Evolutionary conservation across 2,329 filamentous ascomycete genomes (phyloP).

Genomic region (Incumbomyces lentus): DNA sequence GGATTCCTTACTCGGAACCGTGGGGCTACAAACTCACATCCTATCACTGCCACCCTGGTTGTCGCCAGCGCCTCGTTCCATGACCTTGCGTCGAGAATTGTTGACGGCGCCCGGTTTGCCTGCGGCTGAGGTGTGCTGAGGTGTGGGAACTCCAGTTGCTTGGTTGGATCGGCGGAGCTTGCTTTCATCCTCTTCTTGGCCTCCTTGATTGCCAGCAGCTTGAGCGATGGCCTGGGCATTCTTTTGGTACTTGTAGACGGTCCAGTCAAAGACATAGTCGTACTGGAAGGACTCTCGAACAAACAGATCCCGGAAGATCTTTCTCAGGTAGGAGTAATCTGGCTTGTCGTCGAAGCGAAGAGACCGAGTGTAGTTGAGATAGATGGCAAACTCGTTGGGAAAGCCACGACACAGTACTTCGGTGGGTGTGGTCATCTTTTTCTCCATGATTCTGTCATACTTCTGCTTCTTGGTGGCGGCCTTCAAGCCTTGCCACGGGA

Average conservation of each 20-base stretch:
- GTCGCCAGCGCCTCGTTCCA: conserved; percentile 51
- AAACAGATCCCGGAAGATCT: conserved; percentile 99
- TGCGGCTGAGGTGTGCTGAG: conserved; percentile 43
- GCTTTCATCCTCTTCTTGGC: conserved; percentile 56
- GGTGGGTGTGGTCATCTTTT: conserved; percentile 99
- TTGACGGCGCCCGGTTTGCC: conserved; percentile 64
- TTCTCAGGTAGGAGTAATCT: conserved; percentile 97
- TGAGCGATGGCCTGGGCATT: conserved; percentile 91
- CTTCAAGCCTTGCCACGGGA: conserved; percentile 97
- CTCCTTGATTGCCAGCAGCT: conserved; percentile 55
- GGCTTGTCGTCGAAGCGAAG: conserved; percentile 99
- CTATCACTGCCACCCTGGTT: conserved; percentile 71
- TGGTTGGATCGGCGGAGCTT: conserved; percentile 63
- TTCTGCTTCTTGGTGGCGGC: conserved; percentile 99
- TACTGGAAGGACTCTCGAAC: conserved; percentile 99
- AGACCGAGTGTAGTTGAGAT: conserved; percentile 97
- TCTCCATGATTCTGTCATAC: conserved; percentile 99
- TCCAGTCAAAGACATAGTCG: conserved; percentile 99
- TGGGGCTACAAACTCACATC: conserved; percentile 82
- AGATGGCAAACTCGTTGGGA: conserved; percentile 98
- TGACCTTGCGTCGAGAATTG: conserved; percentile 72
- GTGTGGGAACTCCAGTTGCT: conserved; percentile 50
- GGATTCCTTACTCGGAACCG: conserved; percentile 80
- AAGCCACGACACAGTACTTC: conserved; percentile 96
- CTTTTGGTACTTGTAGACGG: conserved; percentile 99